phyloP scores from a whole-genome alignment of 257 asterid genomes.

The Penstemon davidsonii region DNA sequence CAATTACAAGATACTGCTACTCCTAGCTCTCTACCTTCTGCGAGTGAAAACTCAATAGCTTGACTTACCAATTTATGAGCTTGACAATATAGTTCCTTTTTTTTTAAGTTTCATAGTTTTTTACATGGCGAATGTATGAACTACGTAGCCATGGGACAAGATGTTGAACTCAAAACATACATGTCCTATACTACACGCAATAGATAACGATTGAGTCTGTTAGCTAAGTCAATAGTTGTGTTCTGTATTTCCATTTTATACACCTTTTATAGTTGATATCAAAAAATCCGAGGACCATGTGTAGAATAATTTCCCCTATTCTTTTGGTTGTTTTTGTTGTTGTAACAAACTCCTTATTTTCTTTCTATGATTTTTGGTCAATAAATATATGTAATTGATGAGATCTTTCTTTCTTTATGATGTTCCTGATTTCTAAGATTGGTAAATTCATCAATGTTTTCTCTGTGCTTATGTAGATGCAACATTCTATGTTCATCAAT shows the following conservation, averaged over 20 bases:
- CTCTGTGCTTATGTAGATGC: too few relatives aligned
- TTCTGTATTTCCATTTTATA: background rate
- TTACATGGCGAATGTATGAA: background rate
- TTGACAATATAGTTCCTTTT: background rate
- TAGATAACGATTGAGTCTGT: slow-evolving; percentile 11
- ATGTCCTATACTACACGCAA: slow-evolving; percentile 16
- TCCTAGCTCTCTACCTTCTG: slow-evolving; percentile 22
- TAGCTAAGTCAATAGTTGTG: slow-evolving; percentile 14
- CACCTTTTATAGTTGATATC: too few relatives aligned
- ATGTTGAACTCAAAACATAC: slow-evolving; percentile 5
- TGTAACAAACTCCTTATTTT: too few relatives aligned
- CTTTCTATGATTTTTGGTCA: too few relatives aligned
- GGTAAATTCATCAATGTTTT: too few relatives aligned
- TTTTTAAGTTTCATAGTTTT: background rate
- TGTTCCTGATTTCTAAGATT: too few relatives aligned
- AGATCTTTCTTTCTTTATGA: too few relatives aligned
- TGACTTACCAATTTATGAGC: background rate
- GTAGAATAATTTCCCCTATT: too few relatives aligned
- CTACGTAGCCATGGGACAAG: slow-evolving; percentile 14
- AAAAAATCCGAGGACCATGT: too few relatives aligned
- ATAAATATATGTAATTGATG: too few relatives aligned
- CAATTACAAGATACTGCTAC: slow-evolving; percentile 1
- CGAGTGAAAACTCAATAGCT: background rate
- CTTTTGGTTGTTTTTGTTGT: too few relatives aligned
- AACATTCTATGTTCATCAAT: too few relatives aligned